phyloP scores from a whole-genome alignment of 1,284 basidiomycete genomes.

The Xerocomus cyaneibrunnescens region DNA sequence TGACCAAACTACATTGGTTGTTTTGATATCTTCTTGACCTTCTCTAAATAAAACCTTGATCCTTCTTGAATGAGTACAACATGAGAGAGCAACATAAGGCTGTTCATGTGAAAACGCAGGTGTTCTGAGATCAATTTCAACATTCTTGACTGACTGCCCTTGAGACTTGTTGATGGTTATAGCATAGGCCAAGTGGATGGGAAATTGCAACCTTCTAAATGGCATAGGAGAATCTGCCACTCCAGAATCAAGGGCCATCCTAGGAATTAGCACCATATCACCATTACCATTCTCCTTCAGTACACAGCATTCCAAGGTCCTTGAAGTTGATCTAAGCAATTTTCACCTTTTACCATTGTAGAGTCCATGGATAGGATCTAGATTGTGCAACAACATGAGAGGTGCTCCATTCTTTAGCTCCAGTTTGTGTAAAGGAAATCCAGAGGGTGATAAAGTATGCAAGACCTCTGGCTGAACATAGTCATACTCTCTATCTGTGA shows the following conservation, averaged over 20 bases:
- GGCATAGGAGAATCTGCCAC: no score
- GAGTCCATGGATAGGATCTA: no score
- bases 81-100: conserved; percentile 8
- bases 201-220: background rate
- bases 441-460: background rate
- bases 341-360: background rate
- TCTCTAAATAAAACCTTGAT: background rate
- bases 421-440: background rate
- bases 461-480: background rate
- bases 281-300: background rate
- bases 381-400: background rate
- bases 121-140: background rate
- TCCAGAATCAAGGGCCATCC: background rate
- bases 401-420: background rate
- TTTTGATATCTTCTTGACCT: background rate
- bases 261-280: background rate
- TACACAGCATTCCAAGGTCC: background rate
- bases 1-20: background rate
- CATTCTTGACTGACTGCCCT: conserved; percentile 6
- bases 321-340: background rate
- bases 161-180: background rate
- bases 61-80: background rate
- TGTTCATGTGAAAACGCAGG: conserved; percentile 8
- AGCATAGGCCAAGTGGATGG: conserved; percentile 1
- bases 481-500: background rate